Evolutionary conservation across 805 yeast genomes (phyloP).

Genomic region (Yamadazyma kitorensis): DNA sequence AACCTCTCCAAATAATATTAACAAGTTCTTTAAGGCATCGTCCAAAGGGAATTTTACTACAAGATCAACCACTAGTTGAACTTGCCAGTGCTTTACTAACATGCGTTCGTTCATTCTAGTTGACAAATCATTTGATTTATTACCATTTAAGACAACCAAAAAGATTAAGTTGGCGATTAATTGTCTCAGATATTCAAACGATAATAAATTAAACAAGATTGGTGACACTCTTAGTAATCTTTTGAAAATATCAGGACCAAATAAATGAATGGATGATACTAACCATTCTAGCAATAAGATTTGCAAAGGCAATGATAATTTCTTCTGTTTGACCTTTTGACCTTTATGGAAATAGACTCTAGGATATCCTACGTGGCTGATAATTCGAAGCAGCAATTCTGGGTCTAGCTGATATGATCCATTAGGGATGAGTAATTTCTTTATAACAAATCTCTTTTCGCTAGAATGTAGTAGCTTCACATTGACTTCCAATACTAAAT

Average conservation of each 20-base stretch:
- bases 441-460: constrained; percentile 13
- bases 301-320: constrained; percentile 16
- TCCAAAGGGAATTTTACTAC: constrained; percentile 30
- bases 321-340: constrained; percentile 12
- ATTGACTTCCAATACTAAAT: constrained; percentile 10
- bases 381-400: constrained; percentile 8
- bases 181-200: constrained; percentile 24
- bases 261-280: constrained; percentile 15
- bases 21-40: constrained; percentile 20
- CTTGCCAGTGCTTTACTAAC: constrained; percentile 27
- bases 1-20: constrained; percentile 19
- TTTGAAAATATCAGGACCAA: constrained; percentile 12
- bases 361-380: constrained; percentile 14
- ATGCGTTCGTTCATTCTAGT: constrained; percentile 7
- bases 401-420: constrained; percentile 7
- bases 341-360: constrained; percentile 16
- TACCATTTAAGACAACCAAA: constrained; percentile 15
- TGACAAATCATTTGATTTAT: constrained; percentile 10
- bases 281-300: constrained; percentile 22
- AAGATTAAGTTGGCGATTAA: constrained; percentile 20
- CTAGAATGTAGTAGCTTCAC: constrained; percentile 3
- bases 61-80: constrained; percentile 26
- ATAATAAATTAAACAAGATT: constrained; percentile 18
- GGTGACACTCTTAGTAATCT: constrained; percentile 15
- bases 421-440: constrained; percentile 9